Percentiles rank a stretch among this genome's conserved stretches.
Conservation (phyloP, 225 moss, liverwort and hornwort genomes). For the Rhytidiadelphus loreus region DNA sequence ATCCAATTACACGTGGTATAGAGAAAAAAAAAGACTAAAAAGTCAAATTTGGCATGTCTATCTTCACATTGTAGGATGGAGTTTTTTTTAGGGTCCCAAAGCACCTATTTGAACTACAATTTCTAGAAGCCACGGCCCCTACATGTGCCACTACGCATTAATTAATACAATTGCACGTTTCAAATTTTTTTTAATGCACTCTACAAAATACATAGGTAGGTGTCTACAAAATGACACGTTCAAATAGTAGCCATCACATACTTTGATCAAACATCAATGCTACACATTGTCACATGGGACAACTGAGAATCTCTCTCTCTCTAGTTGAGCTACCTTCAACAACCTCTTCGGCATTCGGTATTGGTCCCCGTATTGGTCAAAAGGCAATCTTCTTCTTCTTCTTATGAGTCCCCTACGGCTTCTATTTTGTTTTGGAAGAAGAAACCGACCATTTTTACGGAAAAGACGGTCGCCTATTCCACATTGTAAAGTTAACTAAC, state of each 20-base stretch:
- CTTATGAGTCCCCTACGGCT: no score
- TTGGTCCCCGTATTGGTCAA: background rate
- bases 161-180: rapidly evolving
- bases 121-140: background rate
- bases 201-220: background rate
- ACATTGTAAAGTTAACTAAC: rapidly evolving
- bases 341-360: background rate
- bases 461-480: rapidly evolving
- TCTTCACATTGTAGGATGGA: background rate
- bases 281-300: background rate
- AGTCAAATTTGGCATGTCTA: background rate
- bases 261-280: background rate
- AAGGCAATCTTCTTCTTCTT: rapidly evolving
- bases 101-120: background rate
- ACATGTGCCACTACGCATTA: background rate
- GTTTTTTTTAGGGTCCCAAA: rapidly evolving
- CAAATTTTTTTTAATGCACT: background rate
- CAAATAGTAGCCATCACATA: background rate
- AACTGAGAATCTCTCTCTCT: rapidly evolving
- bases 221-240: background rate
- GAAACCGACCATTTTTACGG: rapidly evolving
- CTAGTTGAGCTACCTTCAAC: background rate
- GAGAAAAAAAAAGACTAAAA: background rate
- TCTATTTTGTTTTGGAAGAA: no score
- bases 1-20: background rate